Evolutionary conservation across 75 land plant species (phyloP).

Genomic region (Isoetes taiwanensis): DNA sequence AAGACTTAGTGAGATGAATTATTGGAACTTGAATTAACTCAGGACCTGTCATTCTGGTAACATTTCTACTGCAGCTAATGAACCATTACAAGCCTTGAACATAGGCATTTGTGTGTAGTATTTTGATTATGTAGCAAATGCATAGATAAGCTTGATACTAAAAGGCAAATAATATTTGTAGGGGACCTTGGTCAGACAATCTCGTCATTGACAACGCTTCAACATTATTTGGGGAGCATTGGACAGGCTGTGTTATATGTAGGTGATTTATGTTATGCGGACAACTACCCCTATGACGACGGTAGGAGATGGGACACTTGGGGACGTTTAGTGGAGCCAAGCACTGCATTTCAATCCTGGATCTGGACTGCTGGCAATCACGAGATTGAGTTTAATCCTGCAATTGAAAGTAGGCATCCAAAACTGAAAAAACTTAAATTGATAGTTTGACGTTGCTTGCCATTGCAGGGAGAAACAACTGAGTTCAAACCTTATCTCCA

Average conservation of each 20-base stretch:
- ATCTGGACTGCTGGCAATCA: constrained; percentile 49
- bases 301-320: constrained; percentile 59
- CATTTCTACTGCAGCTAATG: too few relatives aligned
- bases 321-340: constrained; percentile 38
- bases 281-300: constrained; percentile 28
- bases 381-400: constrained; percentile 33
- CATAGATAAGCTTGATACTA: too few relatives aligned
- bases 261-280: constrained; percentile 45
- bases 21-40: too few relatives aligned
- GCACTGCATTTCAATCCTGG: constrained; percentile 44
- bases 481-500: constrained; percentile 40
- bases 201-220: constrained; percentile 28
- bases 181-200: constrained; percentile 45
- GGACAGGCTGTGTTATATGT: constrained; percentile 34
- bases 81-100: too few relatives aligned
- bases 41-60: too few relatives aligned
- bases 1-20: too few relatives aligned
- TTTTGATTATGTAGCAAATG: too few relatives aligned
- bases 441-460: neutral
- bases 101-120: too few relatives aligned
- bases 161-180: constrained; percentile 6
- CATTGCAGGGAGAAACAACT: constrained; percentile 41
- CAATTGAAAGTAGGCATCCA: constrained; percentile 16
- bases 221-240: constrained; percentile 26
- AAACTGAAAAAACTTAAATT: neutral